Percentiles rank a stretch among this genome's conserved stretches.
phyloP scores from a whole-genome alignment of 108 stramenopile genomes.

The Fragilaria crotonensis region DNA sequence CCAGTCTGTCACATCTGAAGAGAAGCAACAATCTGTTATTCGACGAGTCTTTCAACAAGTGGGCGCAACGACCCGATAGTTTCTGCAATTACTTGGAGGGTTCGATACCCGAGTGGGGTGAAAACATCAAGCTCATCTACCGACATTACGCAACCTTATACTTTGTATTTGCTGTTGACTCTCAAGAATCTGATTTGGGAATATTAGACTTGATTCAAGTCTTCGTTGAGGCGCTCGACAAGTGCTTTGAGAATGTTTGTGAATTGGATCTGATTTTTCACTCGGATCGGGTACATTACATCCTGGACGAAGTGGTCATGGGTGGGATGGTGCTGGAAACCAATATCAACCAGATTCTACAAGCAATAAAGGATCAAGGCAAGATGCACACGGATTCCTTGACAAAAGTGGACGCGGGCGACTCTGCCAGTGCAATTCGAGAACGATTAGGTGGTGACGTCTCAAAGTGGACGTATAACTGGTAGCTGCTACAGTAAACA shows the following conservation, averaged over 20 bases:
- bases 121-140: slow-evolving; percentile 96
- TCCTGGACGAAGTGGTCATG: slow-evolving; percentile 98
- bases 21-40: slow-evolving; percentile 90
- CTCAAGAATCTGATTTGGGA: slow-evolving; percentile 97
- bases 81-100: slow-evolving; percentile 99
- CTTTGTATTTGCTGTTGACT: slow-evolving; percentile 98
- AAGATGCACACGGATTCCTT: slow-evolving; percentile 78
- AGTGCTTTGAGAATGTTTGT: slow-evolving; percentile 99
- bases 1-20: slow-evolving; percentile 88
- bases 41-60: slow-evolving; percentile 95
- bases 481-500: too few relatives aligned
- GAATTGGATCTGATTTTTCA: slow-evolving; percentile 99
- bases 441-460: slow-evolving; percentile 25
- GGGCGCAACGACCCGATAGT: slow-evolving; percentile 87
- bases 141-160: slow-evolving; percentile 99
- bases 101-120: slow-evolving; percentile 93
- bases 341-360: slow-evolving; percentile 86
- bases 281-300: slow-evolving; percentile 88
- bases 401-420: slow-evolving; percentile 40
- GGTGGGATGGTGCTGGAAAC: slow-evolving; percentile 99
- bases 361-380: slow-evolving; percentile 91
- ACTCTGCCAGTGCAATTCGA: slow-evolving; percentile 23
- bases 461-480: slow-evolving; percentile 30
- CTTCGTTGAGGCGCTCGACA: slow-evolving; percentile 98
- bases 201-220: slow-evolving; percentile 99